These are phyloP conservation scores for Rauvolfia tetraphylla DNA, from an alignment of 257 asterid genomes.

Conservation along the genomic window DNA sequence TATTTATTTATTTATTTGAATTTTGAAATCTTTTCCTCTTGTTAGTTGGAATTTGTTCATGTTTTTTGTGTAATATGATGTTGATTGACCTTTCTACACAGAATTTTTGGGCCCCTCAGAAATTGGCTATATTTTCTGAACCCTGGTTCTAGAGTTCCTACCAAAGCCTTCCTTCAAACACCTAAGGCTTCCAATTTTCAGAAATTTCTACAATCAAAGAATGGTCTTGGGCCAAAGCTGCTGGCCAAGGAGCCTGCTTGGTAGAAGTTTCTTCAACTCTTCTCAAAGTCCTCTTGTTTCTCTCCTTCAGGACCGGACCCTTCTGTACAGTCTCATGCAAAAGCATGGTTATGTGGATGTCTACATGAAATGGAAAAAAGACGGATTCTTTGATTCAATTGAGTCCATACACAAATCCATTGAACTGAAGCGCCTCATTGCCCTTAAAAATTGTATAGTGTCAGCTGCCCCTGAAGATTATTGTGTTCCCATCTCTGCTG, in stretches of 20 bases:
- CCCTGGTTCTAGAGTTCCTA: neutral
- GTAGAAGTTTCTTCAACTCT: neutral
- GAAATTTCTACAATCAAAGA: neutral
- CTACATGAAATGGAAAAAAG: constrained; percentile 90
- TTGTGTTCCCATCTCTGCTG: constrained; percentile 58
- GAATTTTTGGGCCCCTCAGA: no score
- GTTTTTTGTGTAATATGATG: no score
- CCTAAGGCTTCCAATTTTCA: no score
- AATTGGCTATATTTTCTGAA: neutral
- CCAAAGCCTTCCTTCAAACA: neutral
- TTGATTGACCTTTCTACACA: no score
- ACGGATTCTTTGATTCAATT: constrained; percentile 57
- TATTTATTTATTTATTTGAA: no score
- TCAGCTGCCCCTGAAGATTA: constrained; percentile 63
- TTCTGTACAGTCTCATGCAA: constrained; percentile 17
- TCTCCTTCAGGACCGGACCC: neutral
- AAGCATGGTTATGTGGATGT: constrained; percentile 60
- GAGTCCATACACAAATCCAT: constrained; percentile 76
- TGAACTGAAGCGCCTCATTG: constrained; percentile 60
- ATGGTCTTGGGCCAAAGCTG: neutral
- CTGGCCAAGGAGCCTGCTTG: neutral
- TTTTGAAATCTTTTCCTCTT: neutral
- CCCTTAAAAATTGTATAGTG: constrained; percentile 60
- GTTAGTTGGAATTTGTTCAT: neutral
- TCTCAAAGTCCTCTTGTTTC: neutral